phyloP scores from a whole-genome alignment of 148 eudicot genomes.

The Limonium bicolor region DNA sequence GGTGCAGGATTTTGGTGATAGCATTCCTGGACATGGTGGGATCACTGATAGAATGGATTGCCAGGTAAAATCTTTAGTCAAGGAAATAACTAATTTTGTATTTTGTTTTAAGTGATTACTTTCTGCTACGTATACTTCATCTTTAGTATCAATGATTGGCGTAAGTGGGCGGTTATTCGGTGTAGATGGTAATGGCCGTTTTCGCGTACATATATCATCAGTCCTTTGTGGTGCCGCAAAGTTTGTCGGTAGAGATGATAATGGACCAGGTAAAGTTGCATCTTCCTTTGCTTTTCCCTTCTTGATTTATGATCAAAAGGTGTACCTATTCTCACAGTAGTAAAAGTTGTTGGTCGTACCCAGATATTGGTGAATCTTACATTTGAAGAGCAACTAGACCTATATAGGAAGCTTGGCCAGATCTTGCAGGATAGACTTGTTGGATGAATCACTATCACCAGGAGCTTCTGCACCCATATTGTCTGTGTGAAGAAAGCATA shows the following conservation, averaged over 20 bases:
- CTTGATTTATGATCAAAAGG: too few species aligned
- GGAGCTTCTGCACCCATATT: too few species aligned
- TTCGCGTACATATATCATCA: constrained; percentile 84
- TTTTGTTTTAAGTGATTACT: neutral
- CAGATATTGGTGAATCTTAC: constrained; percentile 49
- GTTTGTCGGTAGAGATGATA: constrained; percentile 52
- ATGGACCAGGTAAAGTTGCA: constrained; percentile 47
- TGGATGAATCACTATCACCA: too few species aligned
- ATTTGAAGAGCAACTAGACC: constrained; percentile 44
- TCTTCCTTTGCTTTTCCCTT: neutral
- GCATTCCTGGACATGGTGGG: constrained; percentile 90
- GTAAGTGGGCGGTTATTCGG: neutral
- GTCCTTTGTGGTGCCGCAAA: constrained; percentile 47
- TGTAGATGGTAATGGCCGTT: constrained; percentile 94
- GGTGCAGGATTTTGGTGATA: constrained; percentile 75
- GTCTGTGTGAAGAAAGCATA: too few species aligned
- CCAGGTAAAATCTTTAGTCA: constrained; percentile 39
- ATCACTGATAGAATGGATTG: constrained; percentile 89
- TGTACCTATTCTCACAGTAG: too few species aligned
- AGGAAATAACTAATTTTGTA: neutral
- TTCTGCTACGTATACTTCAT: neutral
- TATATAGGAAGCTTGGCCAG: constrained; percentile 30
- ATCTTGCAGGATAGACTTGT: constrained; percentile 27
- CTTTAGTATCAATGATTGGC: neutral
- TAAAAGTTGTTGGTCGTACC: too few species aligned